Conservation (phyloP, 257 asterid species). For the Avicennia marina region DNA sequence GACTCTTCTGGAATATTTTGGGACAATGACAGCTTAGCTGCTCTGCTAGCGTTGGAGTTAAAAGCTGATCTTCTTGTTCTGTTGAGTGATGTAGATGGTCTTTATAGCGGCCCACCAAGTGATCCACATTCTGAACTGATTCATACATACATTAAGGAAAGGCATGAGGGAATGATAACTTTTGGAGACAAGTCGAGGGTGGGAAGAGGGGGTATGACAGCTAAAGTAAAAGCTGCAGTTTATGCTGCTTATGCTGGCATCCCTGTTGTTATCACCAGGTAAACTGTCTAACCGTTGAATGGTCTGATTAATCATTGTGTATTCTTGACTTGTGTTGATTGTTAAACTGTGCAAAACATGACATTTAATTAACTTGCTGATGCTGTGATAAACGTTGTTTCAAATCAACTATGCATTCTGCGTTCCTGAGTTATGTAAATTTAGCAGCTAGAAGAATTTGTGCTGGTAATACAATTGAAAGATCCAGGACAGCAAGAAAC, state of each 20-base stretch:
- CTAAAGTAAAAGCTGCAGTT: slow-evolving; percentile 87
- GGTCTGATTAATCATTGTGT: background rate
- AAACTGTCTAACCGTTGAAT: slow-evolving; percentile 11
- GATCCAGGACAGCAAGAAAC: too few relatives aligned
- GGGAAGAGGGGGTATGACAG: slow-evolving; percentile 93
- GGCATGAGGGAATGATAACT: slow-evolving; percentile 53
- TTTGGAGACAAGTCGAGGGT: slow-evolving; percentile 87
- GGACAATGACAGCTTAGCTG: slow-evolving; percentile 92
- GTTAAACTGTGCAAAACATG: background rate
- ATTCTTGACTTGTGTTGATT: background rate
- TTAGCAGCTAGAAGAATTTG: too few relatives aligned
- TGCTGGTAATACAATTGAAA: too few relatives aligned
- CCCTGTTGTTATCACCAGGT: slow-evolving; percentile 88
- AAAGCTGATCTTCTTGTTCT: slow-evolving; percentile 82
- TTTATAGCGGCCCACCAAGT: slow-evolving; percentile 79
- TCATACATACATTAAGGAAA: slow-evolving; percentile 65
- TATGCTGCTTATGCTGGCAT: slow-evolving; percentile 77
- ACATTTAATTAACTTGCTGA: background rate
- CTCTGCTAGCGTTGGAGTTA: slow-evolving; percentile 75
- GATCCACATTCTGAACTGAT: slow-evolving; percentile 72
- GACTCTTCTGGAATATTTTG: slow-evolving; percentile 91
- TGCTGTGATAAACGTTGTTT: background rate
- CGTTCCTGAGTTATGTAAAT: too few relatives aligned
- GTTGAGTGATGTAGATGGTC: slow-evolving; percentile 91
- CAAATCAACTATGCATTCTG: too few relatives aligned